phyloP scores from a whole-genome alignment of 768 basidiomycete genomes.

The Tephrocybe rancida region DNA sequence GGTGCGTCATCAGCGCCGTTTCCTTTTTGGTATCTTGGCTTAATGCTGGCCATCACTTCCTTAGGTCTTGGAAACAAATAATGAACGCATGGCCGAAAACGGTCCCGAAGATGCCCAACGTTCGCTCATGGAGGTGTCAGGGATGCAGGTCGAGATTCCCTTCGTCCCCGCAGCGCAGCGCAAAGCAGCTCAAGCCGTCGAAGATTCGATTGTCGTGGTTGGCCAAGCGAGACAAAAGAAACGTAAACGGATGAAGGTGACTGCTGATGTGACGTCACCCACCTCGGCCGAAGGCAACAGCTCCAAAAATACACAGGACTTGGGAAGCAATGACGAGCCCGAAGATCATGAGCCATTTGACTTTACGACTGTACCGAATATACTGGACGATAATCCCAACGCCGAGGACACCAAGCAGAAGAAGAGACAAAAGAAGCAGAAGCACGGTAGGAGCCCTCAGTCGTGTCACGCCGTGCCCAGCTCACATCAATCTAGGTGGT shows the following conservation, averaged over 20 bases:
- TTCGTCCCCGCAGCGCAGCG: slow-evolving; percentile 75
- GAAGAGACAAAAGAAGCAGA: slow-evolving; percentile 54
- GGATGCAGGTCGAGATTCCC: slow-evolving; percentile 70
- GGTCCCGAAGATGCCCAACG: slow-evolving; percentile 10
- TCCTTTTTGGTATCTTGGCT: not conserved
- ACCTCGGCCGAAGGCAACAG: slow-evolving; percentile 19
- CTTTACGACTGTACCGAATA: slow-evolving; percentile 68
- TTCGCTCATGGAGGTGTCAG: slow-evolving; percentile 29
- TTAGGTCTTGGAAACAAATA: slow-evolving; percentile 1
- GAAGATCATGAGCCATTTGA: slow-evolving; percentile 57
- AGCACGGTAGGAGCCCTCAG: slow-evolving; percentile 28
- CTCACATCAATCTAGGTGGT: slow-evolving; percentile 34
- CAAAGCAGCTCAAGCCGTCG: slow-evolving; percentile 32
- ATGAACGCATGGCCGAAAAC: slow-evolving; percentile 12
- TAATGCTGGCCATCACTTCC: not conserved
- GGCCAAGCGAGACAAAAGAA: slow-evolving; percentile 68
- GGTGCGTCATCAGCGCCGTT: slow-evolving; percentile 25
- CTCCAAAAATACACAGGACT: slow-evolving; percentile 20
- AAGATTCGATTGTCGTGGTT: slow-evolving; percentile 74
- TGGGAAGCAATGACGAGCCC: slow-evolving; percentile 19
- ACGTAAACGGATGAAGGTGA: slow-evolving; percentile 52
- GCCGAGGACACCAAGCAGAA: slow-evolving; percentile 42
- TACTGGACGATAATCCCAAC: slow-evolving; percentile 61
- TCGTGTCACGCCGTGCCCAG: not conserved
- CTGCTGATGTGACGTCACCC: slow-evolving; percentile 13